A percentile compares a stretch with the other conserved stretches of the same genome.
phyloP scores from a whole-genome alignment of 2,329 filamentous ascomycete genomes.

The Coniochaeta ligniaria region DNA sequence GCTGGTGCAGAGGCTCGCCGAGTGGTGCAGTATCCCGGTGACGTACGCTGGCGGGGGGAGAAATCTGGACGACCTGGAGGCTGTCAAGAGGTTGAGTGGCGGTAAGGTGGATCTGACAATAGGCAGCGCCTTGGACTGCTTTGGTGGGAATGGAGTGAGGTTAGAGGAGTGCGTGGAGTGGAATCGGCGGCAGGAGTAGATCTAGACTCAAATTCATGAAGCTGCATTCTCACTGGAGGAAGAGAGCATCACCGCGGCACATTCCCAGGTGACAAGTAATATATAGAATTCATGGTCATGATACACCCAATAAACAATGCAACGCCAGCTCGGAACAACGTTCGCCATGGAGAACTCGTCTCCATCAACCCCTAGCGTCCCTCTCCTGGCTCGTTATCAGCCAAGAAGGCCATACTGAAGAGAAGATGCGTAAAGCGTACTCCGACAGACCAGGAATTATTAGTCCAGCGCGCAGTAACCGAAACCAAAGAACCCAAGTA shows the following conservation, averaged over 20 bases:
- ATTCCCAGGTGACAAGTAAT: slow-evolving; percentile 8
- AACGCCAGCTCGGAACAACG: slow-evolving; percentile 10
- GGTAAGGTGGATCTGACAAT: slow-evolving; percentile 91
- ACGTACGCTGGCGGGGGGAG: slow-evolving; percentile 96
- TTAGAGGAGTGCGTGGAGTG: slow-evolving; percentile 86
- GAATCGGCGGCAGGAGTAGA: slow-evolving; percentile 52
- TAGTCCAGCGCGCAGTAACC: neutral
- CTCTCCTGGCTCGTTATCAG: neutral
- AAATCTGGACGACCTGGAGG: slow-evolving; percentile 71
- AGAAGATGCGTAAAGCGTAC: neutral
- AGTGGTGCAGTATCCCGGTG: slow-evolving; percentile 87
- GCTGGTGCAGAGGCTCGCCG: slow-evolving; percentile 66
- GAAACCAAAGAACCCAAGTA: neutral
- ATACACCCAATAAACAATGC: slow-evolving; percentile 8
- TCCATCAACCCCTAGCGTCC: neutral
- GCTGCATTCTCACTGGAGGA: neutral
- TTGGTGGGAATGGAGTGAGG: slow-evolving; percentile 79
- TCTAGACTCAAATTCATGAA: neutral
- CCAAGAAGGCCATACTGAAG: neutral
- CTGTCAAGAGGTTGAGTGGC: slow-evolving; percentile 69
- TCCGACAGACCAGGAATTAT: neutral
- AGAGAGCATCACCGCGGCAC: neutral
- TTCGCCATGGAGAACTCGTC: neutral
- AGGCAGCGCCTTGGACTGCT: slow-evolving; percentile 92
- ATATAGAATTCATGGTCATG: slow-evolving; percentile 5